A percentile compares a stretch with the other conserved stretches of the same genome.
phyloP scores from a whole-genome alignment of 805 yeast species.

The Sugiyamaella valdiviana region DNA sequence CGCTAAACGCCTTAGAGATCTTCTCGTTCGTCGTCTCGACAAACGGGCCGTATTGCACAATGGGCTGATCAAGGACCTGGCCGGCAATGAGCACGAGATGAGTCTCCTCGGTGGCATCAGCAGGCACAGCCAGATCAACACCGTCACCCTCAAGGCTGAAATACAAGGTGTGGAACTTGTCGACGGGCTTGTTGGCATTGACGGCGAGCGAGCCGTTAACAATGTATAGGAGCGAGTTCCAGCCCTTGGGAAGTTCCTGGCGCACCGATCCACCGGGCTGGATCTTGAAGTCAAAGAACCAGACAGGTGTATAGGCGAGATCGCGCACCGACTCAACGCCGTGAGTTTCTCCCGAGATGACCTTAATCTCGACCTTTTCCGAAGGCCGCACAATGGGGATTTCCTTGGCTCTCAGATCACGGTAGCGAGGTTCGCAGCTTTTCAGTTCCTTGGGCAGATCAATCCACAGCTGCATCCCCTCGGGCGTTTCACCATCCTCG shows the following conservation, averaged over 20 bases:
- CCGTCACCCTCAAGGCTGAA: slow-evolving; percentile 65
- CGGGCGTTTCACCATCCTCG: slow-evolving; percentile 38
- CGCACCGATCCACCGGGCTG: slow-evolving; percentile 57
- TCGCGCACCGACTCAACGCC: slow-evolving; percentile 71
- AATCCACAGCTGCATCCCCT: slow-evolving; percentile 83
- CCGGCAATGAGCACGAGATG: slow-evolving; percentile 76
- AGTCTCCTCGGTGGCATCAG: slow-evolving; percentile 37
- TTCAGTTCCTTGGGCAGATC: slow-evolving; percentile 65
- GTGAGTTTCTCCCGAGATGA: slow-evolving; percentile 68
- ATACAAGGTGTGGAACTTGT: slow-evolving; percentile 49
- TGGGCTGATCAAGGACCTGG: slow-evolving; percentile 60
- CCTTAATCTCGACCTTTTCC: slow-evolving; percentile 60
- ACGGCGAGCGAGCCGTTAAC: slow-evolving; percentile 54
- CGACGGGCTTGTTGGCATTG: slow-evolving; percentile 35
- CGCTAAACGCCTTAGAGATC: slow-evolving; percentile 62
- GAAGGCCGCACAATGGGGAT: slow-evolving; percentile 63
- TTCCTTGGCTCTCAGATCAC: slow-evolving; percentile 62
- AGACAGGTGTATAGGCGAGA: slow-evolving; percentile 75
- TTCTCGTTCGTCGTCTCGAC: slow-evolving; percentile 66
- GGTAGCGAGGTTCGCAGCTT: slow-evolving; percentile 62
- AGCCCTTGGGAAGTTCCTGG: slow-evolving; percentile 54
- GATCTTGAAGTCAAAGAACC: slow-evolving; percentile 60
- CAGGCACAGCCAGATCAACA: slow-evolving; percentile 49
- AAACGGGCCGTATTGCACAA: slow-evolving; percentile 90
- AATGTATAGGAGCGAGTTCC: slow-evolving; percentile 65